Evolutionary conservation across 2,329 filamentous ascomycete species (phyloP).

Genomic region (Geosmithia putterillii): DNA sequence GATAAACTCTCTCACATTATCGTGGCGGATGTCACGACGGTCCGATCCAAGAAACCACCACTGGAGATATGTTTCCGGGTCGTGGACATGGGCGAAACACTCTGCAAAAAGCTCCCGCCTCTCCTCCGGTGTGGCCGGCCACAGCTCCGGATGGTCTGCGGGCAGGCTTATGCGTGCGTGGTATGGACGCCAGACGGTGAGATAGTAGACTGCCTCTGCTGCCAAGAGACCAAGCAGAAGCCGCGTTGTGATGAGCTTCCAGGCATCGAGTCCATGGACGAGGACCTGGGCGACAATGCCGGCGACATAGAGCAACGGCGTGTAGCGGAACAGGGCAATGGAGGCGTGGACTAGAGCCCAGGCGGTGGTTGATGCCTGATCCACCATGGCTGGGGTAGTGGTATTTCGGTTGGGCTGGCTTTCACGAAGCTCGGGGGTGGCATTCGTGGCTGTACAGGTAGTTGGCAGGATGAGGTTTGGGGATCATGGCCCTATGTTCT

Average conservation of each 20-base stretch:
- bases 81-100: constrained; percentile 40
- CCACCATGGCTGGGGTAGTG: not conserved
- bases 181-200: constrained; percentile 28
- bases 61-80: constrained; percentile 42
- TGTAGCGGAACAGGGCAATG: constrained; percentile 31
- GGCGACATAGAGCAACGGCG: constrained; percentile 24
- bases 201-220: constrained; percentile 29
- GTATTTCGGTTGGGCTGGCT: not conserved
- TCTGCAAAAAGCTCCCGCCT: constrained; percentile 43
- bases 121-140: constrained; percentile 26
- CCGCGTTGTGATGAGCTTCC: constrained; percentile 6
- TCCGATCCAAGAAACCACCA: constrained; percentile 56
- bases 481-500: no score
- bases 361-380: constrained; percentile 16
- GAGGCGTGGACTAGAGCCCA: constrained; percentile 30
- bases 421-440: not conserved
- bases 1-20: constrained; percentile 57
- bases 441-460: no score
- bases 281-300: constrained; percentile 13
- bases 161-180: constrained; percentile 21
- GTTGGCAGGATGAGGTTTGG: no score
- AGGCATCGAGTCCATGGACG: constrained; percentile 5
- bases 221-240: constrained; percentile 16
- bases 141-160: constrained; percentile 24
- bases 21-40: constrained; percentile 42